Evolutionary conservation across 106 monocot species (phyloP).

Genomic region (Allium sativum): DNA sequence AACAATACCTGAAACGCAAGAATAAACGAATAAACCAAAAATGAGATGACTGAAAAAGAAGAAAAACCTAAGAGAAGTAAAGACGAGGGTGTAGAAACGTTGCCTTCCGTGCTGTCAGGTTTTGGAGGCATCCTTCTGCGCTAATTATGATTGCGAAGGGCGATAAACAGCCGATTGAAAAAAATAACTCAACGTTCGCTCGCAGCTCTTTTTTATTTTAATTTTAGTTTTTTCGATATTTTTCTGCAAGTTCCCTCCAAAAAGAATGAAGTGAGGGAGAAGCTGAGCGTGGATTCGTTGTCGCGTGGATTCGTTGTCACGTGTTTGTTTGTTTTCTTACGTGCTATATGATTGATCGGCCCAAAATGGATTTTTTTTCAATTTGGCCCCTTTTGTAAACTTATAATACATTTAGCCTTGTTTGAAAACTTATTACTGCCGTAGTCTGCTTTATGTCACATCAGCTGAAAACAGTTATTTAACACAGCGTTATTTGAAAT

Average conservation of each 20-base stretch:
- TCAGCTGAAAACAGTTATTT: no score
- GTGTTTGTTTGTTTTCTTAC: no score
- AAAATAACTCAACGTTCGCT: neutral
- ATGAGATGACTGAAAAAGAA: neutral
- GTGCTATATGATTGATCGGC: no score
- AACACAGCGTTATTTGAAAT: no score
- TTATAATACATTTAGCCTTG: no score
- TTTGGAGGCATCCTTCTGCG: constrained; percentile 31
- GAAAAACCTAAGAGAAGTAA: neutral
- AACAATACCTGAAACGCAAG: constrained; percentile 26
- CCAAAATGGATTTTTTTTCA: no score
- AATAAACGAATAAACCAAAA: neutral
- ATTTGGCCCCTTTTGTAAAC: no score
- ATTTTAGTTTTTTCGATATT: neutral
- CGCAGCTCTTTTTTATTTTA: neutral
- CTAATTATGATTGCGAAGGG: neutral
- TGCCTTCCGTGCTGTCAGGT: constrained; percentile 43
- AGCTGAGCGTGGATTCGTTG: no score
- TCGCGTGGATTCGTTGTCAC: no score
- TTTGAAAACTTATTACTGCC: no score
- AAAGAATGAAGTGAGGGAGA: neutral
- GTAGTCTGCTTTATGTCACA: no score
- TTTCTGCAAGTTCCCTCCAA: neutral
- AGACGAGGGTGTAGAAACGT: neutral
- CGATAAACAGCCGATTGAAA: neutral